Conservation (phyloP, 1,139 yeast genomes). For the Blastobotrys indianensis region DNA sequence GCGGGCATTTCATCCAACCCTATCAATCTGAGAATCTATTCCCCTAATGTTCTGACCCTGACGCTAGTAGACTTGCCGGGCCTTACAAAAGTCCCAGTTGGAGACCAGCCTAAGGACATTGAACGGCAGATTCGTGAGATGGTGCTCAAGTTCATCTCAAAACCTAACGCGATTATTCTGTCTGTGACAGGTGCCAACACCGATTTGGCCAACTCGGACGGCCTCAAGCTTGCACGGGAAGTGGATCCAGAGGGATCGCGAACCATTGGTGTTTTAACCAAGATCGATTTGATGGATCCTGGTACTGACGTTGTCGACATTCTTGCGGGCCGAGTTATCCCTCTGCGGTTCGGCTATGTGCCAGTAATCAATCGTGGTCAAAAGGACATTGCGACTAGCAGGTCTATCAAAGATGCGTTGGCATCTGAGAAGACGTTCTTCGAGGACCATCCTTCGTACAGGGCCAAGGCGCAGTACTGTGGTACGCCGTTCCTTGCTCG, state of each 20-base stretch:
- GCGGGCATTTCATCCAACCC: conserved; percentile 91
- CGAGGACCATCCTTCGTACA: conserved; percentile 89
- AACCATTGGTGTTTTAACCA: conserved; percentile 95
- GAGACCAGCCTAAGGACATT: conserved; percentile 97
- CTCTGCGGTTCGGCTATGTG: conserved; percentile 91
- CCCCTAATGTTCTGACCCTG: conserved; percentile 95
- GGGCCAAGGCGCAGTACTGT: conserved; percentile 84
- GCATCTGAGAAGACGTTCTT: conserved; percentile 73
- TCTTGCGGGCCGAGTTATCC: conserved; percentile 93
- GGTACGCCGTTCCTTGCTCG: conserved; percentile 97
- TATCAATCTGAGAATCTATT: conserved; percentile 86
- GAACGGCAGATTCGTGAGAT: conserved; percentile 92
- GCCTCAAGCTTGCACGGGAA: conserved; percentile 91
- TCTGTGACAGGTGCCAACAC: conserved; percentile 97
- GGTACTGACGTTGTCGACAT: conserved; percentile 98
- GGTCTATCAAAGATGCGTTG: conserved; percentile 84
- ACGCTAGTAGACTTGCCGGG: conserved; percentile 99
- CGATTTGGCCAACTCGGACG: conserved; percentile 96
- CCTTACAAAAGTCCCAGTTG: conserved; percentile 96
- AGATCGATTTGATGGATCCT: conserved; percentile 95
- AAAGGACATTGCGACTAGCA: conserved; percentile 81
- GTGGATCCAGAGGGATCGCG: conserved; percentile 97
- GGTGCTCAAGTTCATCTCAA: conserved; percentile 88
- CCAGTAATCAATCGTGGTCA: conserved; percentile 98
- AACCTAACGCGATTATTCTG: conserved; percentile 91